Conservation (phyloP, 306 rosid genomes). For the Trichosanthes truncata region DNA sequence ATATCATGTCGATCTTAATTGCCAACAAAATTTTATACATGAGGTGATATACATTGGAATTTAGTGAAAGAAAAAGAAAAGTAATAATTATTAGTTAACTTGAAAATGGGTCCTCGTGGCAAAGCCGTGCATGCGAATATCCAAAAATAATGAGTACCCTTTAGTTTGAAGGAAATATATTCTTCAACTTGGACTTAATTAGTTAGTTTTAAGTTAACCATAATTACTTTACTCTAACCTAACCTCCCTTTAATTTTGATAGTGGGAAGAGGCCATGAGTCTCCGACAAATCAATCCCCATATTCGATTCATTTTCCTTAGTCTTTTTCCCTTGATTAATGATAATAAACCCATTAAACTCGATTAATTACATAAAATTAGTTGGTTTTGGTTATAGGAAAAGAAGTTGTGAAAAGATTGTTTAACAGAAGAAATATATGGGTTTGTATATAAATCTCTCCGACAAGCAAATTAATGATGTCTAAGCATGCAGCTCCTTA, state of each 20-base stretch:
- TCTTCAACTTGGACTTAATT: not conserved
- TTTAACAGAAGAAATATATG: not conserved
- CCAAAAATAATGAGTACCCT: not conserved
- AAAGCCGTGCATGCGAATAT: not conserved
- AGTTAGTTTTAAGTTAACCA: not conserved
- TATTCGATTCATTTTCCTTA: conserved; percentile 2
- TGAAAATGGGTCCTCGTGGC: conserved; percentile 3
- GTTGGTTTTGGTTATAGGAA: not conserved
- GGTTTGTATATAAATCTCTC: not conserved
- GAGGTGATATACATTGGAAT: not conserved
- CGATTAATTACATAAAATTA: not conserved
- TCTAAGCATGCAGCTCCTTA: not conserved
- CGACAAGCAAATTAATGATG: conserved; percentile 7
- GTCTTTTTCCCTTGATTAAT: not conserved
- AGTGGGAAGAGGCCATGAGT: conserved; percentile 17
- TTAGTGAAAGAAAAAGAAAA: not conserved
- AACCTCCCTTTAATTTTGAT: conserved; percentile 1
- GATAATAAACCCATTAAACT: not conserved
- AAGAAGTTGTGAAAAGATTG: conserved; percentile 5
- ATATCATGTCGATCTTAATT: not conserved
- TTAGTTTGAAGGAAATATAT: conserved; percentile 5
- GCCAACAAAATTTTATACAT: not conserved
- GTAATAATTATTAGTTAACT: not conserved
- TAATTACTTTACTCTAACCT: not conserved
- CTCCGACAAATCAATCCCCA: conserved; percentile 22